Base-by-base conservation (phyloP, 345 rosid species). In the Anacardium occidentale region DNA sequence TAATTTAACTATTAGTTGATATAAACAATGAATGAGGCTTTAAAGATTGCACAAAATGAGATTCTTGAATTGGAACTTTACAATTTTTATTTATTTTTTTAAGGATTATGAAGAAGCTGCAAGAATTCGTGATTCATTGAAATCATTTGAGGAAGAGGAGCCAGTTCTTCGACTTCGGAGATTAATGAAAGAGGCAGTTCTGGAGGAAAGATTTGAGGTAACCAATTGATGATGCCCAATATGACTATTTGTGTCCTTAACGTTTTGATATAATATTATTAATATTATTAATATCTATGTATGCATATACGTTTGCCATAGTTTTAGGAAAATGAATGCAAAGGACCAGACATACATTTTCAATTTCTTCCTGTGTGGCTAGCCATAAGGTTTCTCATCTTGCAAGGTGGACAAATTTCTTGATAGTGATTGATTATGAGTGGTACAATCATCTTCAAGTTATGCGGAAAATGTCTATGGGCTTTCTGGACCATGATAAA, bases 81-180 rank as follows among this genome's bases (percentile, higher is more conserved):
- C 32, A 29, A 1, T 44, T 24, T n/a, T 32, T 18, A 17, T 26
- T 14, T 14, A 9, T 54, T 22, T 21, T 17, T 58, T 64, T 22
- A 62, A 90, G 96, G 84, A 87, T 70, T 90, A 90, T 52, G 72
- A 88, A 78, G 96, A 83, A 75, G 93, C 96, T 57, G 91, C 93
- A 2, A 83, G 89, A 70, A 75, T 90, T 61, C 89, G 90, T 2
- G 90, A 87, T 69, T 88, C 91, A 4, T 64, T 90, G 75, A 88
- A 74, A 69, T 71, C 74, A 48, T 88, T 88, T 17, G 93, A 90
- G 80, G 90, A 85, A 69, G 90, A 80, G 73, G 96, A 90, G 76
- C 93, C 91, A 1, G 82, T 84, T 79, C 77, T 88, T 42, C 81
- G 79, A 42, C 82, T 85, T 51, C 76, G 87, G 34, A 83, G 85